Conservation (phyloP, 768 basidiomycete species). For the Thelephora aurantiotincta region DNA sequence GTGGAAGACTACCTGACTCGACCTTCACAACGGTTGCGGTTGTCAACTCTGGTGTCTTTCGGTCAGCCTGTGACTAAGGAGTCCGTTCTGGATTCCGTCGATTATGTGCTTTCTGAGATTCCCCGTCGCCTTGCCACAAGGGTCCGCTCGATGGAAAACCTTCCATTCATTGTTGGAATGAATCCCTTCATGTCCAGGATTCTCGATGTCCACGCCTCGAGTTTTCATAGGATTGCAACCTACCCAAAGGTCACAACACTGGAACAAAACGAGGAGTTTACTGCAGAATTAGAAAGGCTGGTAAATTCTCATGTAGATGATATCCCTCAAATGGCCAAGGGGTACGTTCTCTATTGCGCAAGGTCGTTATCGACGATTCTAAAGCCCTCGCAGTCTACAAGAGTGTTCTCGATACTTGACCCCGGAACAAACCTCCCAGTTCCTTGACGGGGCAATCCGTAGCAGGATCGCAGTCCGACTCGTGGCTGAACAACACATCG, state of each 20-base stretch:
- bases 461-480: constrained; percentile 80
- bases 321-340: constrained; percentile 84
- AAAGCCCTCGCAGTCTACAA: constrained; percentile 46
- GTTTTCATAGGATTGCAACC: constrained; percentile 55
- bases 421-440: constrained; percentile 60
- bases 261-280: constrained; percentile 57
- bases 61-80: constrained; percentile 58
- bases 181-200: constrained; percentile 75
- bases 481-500: constrained; percentile 86
- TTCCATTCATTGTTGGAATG: constrained; percentile 82
- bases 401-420: constrained; percentile 79
- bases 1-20: constrained; percentile 50
- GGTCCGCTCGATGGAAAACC: constrained; percentile 54
- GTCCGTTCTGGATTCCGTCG: constrained; percentile 62
- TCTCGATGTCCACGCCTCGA: constrained; percentile 51
- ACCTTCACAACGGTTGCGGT: constrained; percentile 53
- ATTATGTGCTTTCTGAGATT: constrained; percentile 61
- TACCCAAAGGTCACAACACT: constrained; percentile 51
- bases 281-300: constrained; percentile 49
- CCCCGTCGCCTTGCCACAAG: constrained; percentile 66
- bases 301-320: constrained; percentile 76
- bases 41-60: constrained; percentile 60
- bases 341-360: constrained; percentile 26
- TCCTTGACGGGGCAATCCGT: constrained; percentile 73
- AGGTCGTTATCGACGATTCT: not conserved